phyloP scores from a whole-genome alignment of 352 stramenopile species.

The Phytopythium ostracodes region DNA sequence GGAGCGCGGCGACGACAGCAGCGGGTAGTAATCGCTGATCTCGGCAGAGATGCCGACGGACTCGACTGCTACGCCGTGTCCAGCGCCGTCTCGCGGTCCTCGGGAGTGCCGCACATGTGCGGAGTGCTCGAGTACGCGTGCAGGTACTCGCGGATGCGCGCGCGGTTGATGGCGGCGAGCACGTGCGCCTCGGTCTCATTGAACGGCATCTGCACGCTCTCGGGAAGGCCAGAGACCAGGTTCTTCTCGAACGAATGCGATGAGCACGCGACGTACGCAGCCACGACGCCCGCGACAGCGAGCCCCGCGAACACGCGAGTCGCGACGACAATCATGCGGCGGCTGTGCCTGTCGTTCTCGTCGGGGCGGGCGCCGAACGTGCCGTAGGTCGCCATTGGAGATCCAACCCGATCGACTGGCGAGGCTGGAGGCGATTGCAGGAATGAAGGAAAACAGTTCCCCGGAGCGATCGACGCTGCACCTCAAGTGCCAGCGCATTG shows the following conservation, averaged over 20 bases:
- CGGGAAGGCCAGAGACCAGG: background rate
- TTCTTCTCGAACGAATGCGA: background rate
- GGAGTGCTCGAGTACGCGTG: conserved; percentile 44
- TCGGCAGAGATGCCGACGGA: conserved; percentile 53
- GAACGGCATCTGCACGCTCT: background rate
- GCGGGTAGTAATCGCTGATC: conserved; percentile 56
- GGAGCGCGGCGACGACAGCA: conserved; percentile 57
- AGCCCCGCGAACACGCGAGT: background rate
- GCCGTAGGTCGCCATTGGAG: conserved; percentile 5
- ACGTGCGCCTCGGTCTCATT: background rate
- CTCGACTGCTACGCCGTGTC: conserved; percentile 49
- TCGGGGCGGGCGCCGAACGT: conserved; percentile 3
- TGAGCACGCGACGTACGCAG: background rate
- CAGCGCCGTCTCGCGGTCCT: conserved; percentile 61
- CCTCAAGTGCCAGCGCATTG: background rate
- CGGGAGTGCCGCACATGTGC: conserved; percentile 34
- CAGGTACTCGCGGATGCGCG: conserved; percentile 32
- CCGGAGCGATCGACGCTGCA: background rate
- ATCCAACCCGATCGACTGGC: background rate
- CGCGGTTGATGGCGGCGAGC: conserved; percentile 4
- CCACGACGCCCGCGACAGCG: conserved; percentile 4
- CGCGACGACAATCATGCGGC: background rate
- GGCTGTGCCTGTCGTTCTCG: background rate
- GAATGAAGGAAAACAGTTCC: no score
- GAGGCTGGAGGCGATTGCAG: background rate